Base-by-base conservation (phyloP, 208 protist genomes). In the Herpetomonas tarakana region DNA sequence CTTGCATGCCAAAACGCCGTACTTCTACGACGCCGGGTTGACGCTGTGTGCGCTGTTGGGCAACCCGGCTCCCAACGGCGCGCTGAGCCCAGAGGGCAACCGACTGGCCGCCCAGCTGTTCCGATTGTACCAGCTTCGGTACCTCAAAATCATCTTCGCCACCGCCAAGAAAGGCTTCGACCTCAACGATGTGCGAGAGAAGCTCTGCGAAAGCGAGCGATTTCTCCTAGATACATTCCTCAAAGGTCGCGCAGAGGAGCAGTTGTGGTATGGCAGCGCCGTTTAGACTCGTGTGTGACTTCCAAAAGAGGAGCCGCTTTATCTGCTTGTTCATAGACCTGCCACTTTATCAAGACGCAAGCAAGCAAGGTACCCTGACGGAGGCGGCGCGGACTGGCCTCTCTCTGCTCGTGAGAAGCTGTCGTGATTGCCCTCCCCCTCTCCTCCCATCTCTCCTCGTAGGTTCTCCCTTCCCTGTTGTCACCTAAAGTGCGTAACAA, bases 61-160 rank as follows among this genome's bases (percentile, higher is more conserved):
- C 38, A 79, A 76, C 52, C 73, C 71, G 27, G 81, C 80, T 18
- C 60, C 63, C 11, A 56, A 50, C 25, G 71, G 69, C 16, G 52
- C 52, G 31, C 62, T 80, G 56, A 78, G 73, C 51, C 31, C 65
- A 16, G 81, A 88, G 52, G 81, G 81, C 16, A 81, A 80, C 66
- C 74, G 79, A n/a, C 77, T 92, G 11, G 79, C 78, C 11, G 74
- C 67, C 11, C 85, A 92, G 65, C 78, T 92, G 30, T 83, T 86
- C 62, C 70, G 78, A 21, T 65, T 92, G 12, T 92, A 82, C 60
- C 85, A 88, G 52, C 57, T 88, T 14, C 75, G 85, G n/a, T 92
- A 85, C 58, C 68, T 89, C 4, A 76, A 76, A 49, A 76, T 92
- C 70, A 81, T 92, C 52, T 70, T 76, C 26, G 66, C 85, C 24